Evolutionary conservation across 2,329 filamentous ascomycete species (phyloP).

Genomic region (Xylariaceae sp.): DNA sequence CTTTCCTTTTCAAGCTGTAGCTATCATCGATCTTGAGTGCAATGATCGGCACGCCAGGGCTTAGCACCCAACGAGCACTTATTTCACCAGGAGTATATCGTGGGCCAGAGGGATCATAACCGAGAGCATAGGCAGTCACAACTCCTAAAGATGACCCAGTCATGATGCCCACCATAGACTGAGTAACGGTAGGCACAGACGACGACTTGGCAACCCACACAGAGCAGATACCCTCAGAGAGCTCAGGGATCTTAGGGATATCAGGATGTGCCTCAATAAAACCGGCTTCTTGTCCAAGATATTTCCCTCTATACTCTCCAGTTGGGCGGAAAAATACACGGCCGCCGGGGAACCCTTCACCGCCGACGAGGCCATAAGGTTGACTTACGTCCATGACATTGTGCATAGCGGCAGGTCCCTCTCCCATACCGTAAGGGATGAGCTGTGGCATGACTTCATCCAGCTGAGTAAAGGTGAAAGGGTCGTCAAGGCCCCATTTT

Average conservation of each 20-base stretch:
- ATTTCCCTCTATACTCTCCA: constrained; percentile 78
- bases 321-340: constrained; percentile 77
- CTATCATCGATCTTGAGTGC: constrained; percentile 83
- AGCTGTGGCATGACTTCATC: constrained; percentile 77
- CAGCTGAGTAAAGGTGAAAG: constrained; percentile 77
- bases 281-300: constrained; percentile 68
- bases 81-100: constrained; percentile 76
- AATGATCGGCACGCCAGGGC: constrained; percentile 91
- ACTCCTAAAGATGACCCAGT: constrained; percentile 84
- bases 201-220: constrained; percentile 91
- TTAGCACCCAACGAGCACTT: constrained; percentile 87
- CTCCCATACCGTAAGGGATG: constrained; percentile 76
- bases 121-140: constrained; percentile 81
- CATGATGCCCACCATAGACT: constrained; percentile 81
- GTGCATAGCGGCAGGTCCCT: constrained; percentile 78
- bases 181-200: constrained; percentile 72
- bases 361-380: constrained; percentile 80
- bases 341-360: constrained; percentile 86
- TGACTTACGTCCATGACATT: constrained; percentile 94
- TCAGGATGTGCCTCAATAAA: constrained; percentile 70
- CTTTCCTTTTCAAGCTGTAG: constrained; percentile 74
- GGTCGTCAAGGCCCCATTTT: constrained; percentile 81
- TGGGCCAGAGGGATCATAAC: constrained; percentile 62
- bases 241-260: constrained; percentile 76
- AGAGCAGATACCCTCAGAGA: constrained; percentile 74